phyloP scores from a whole-genome alignment of 2,329 filamentous ascomycete species.

The Pestalotiopsis fici region DNA sequence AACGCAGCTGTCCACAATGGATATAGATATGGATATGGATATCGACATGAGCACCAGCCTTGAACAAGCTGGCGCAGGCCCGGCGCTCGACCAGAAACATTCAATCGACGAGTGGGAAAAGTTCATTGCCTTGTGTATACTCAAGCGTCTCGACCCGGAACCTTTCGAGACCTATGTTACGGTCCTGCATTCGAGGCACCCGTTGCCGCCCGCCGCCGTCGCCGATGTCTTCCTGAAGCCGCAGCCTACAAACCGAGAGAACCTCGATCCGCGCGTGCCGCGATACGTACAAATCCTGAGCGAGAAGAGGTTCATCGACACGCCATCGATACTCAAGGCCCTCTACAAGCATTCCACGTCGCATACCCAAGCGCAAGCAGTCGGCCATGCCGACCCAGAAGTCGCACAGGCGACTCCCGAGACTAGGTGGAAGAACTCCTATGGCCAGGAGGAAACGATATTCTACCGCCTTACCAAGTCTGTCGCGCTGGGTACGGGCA shows the following conservation, averaged over 20 bases:
- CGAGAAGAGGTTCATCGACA: constrained; percentile 51
- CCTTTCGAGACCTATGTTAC: constrained; percentile 54
- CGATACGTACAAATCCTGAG: constrained; percentile 61
- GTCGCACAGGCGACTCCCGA: constrained; percentile 17
- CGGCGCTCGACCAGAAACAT: constrained; percentile 14
- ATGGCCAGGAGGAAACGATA: constrained; percentile 80
- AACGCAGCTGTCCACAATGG: neutral
- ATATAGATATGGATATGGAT: constrained; percentile 22
- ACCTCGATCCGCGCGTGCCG: constrained; percentile 59
- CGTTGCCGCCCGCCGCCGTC: constrained; percentile 50
- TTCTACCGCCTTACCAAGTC: constrained; percentile 91
- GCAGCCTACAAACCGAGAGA: constrained; percentile 44
- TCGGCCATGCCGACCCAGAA: constrained; percentile 17
- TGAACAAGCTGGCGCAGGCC: constrained; percentile 1
- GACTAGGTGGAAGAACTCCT: constrained; percentile 57
- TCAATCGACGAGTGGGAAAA: constrained; percentile 45
- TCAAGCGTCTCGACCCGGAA: constrained; percentile 51
- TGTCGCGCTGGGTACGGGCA: constrained; percentile 61
- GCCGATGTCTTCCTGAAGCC: constrained; percentile 63
- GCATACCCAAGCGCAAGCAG: constrained; percentile 35
- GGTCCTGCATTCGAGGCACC: constrained; percentile 51
- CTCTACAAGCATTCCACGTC: constrained; percentile 60
- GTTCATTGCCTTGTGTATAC: constrained; percentile 53
- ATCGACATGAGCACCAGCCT: constrained; percentile 13
- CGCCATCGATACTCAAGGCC: constrained; percentile 54